Percentiles rank a stretch among this genome's conserved stretches.
Conservation (phyloP, 164 flowering plant species). For the Warburgia ugandensis region DNA sequence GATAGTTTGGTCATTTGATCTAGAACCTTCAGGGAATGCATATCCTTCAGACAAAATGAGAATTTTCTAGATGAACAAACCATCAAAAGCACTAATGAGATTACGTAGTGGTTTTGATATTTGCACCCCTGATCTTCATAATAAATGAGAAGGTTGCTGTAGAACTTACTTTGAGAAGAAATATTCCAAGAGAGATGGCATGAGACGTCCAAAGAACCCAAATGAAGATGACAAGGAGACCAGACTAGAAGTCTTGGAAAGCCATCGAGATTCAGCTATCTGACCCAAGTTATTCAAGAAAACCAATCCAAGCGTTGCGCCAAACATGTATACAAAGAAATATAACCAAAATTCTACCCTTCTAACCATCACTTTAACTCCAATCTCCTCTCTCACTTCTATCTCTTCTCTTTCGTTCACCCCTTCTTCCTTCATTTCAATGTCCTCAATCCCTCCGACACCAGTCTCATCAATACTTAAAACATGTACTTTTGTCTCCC, state of each 20-base stretch:
- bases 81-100: too few species aligned
- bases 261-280: constrained; percentile 79
- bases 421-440: neutral
- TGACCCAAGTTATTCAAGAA: constrained; percentile 86
- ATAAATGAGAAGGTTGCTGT: neutral
- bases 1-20: too few species aligned
- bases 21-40: too few species aligned
- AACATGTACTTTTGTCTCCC: constrained; percentile 1
- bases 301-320: constrained; percentile 81
- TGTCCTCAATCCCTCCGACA: too few species aligned
- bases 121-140: too few species aligned
- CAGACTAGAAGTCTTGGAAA: constrained; percentile 39
- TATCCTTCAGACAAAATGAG: too few species aligned
- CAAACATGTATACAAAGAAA: constrained; percentile 56
- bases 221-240: constrained; percentile 83
- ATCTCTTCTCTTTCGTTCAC: neutral
- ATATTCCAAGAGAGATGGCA: constrained; percentile 63
- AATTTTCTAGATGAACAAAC: too few species aligned
- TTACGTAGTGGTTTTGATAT: too few species aligned
- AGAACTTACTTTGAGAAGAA: constrained; percentile 41
- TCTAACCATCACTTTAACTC: constrained; percentile 44
- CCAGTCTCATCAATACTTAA: neutral
- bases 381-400: constrained; percentile 46
- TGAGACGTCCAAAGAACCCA: constrained; percentile 83
- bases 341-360: constrained; percentile 92